phyloP scores from a whole-genome alignment of 2,329 filamentous ascomycete genomes.

The Tolypocladium tundrense region DNA sequence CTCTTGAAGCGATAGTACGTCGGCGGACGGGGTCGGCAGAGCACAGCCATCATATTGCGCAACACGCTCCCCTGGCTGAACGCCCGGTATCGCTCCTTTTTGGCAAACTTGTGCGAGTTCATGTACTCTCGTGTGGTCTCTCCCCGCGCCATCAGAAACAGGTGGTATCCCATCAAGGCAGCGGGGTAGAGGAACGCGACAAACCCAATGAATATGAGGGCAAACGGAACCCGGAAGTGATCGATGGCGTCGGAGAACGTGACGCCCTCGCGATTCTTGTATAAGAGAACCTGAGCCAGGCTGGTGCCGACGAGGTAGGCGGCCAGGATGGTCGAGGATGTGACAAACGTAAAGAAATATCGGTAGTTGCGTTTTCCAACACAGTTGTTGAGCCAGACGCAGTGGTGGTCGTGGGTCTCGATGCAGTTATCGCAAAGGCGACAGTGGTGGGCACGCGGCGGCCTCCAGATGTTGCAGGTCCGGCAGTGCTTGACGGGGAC shows the following conservation, averaged over 20 bases:
- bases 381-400: constrained; percentile 98
- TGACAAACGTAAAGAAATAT: constrained; percentile 91
- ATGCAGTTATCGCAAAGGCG: constrained; percentile 95
- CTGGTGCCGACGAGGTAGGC: constrained; percentile 68
- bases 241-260: constrained; percentile 60
- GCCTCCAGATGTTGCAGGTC: constrained; percentile 95
- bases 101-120: constrained; percentile 89
- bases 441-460: constrained; percentile 91
- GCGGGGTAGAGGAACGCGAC: constrained; percentile 70
- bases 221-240: constrained; percentile 71
- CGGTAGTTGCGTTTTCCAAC: constrained; percentile 95
- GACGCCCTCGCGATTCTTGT: constrained; percentile 51
- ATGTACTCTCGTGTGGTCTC: constrained; percentile 96
- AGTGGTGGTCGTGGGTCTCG: constrained; percentile 96
- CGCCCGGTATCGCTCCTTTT: constrained; percentile 81
- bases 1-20: constrained; percentile 84
- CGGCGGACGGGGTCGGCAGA: constrained; percentile 74
- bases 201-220: constrained; percentile 75
- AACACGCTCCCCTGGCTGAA: constrained; percentile 70
- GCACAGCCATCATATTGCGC: constrained; percentile 71
- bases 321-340: constrained; percentile 64
- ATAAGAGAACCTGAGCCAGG: constrained; percentile 71
- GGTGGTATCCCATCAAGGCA: constrained; percentile 76
- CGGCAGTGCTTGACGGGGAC: constrained; percentile 98
- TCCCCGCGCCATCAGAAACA: constrained; percentile 82